Evolutionary conservation across 169 alveolate genomes (phyloP).

Genomic region (Cryptosporidium sp.): DNA sequence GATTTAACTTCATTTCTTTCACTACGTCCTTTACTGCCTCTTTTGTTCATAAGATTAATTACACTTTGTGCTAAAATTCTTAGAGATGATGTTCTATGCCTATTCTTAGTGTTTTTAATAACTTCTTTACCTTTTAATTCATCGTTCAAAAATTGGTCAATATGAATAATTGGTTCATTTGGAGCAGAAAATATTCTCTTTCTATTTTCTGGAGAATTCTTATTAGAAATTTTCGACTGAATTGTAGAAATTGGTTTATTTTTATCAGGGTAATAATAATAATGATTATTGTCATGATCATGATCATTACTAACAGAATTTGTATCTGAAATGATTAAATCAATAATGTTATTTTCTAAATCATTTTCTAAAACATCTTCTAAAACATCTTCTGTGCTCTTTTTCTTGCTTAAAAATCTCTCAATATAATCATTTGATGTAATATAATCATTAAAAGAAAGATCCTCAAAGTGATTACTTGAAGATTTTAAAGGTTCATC

Average conservation of each 20-base stretch:
- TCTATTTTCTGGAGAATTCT: not conserved
- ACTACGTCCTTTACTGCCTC: slow-evolving; percentile 55
- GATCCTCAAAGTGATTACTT: not conserved
- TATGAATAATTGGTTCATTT: slow-evolving; percentile 8
- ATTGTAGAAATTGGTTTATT: not conserved
- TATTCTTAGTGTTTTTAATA: not conserved
- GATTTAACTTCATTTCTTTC: slow-evolving; percentile 20
- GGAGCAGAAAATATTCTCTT: slow-evolving; percentile 34
- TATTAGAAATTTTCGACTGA: not conserved
- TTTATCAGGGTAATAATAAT: not conserved
- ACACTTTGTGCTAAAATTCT: slow-evolving; percentile 48
- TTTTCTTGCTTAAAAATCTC: not conserved
- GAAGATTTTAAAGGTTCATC: not conserved
- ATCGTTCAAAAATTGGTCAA: not conserved
- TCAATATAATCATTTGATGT: slow-evolving; percentile 12
- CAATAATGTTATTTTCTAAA: not conserved
- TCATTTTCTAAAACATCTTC: not conserved
- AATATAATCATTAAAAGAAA: not conserved
- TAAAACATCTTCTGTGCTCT: not conserved
- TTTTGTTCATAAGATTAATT: slow-evolving; percentile 54
- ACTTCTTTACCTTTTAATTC: not conserved
- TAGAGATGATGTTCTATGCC: slow-evolving; percentile 34
- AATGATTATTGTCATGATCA: not conserved
- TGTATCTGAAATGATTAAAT: not conserved
- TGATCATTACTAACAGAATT: not conserved